Evolutionary conservation across 2,329 filamentous ascomycete genomes (phyloP), one percentile per base, ranked within the genome.

Genomic region (Penicillium aurantiogriseum): DNA sequence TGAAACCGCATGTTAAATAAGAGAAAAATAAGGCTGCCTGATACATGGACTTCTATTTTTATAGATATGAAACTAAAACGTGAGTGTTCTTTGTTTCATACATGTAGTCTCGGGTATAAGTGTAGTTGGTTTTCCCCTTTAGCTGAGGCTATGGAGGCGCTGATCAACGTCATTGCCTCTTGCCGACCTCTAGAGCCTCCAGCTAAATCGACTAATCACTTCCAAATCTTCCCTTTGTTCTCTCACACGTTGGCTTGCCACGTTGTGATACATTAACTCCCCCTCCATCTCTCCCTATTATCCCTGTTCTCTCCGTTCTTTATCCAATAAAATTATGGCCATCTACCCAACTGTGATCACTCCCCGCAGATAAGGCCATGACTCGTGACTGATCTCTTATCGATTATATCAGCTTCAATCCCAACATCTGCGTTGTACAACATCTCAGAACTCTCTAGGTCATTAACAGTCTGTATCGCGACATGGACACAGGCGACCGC

Each of bases 401-500:
- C 53, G 56, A 54, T 36, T 56, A 58, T 35, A 57, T 55, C 58
- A 38, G 31, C 46, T 40, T 48, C 44, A 29, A 52, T 51, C 40
- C 11, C n/a, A 46, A 42, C 54, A 23, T 53, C 36, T 35, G 6
- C 21, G 35, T 53, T 53, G 48, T 56, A 56, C 53, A 51, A 43
- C 53, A 33, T 43, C 31, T 51, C 13, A 36, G n/a, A 46, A 25
- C 17, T 36, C 17, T 13, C 11, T 51, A 25, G 27, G 23, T 33
- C 2, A n/a, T 52, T 21, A 19, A 36, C 25, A 19, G 13, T 33
- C 17, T 45, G 7, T 29, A 21, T 38, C 10, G 23, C 42, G 42
- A 52, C 54, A 77, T 77, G 76, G 69, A 60, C 27, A 67, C 62
- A 27, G 25, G 44, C 29, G 90, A 96, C 70, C 85, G 93, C 63